Percentiles rank a stretch among this genome's conserved stretches.
These are phyloP conservation scores for Hyaloraphidium curvatum DNA, from an alignment of 192 early-diverging fungal species.

Conservation along the genomic window DNA sequence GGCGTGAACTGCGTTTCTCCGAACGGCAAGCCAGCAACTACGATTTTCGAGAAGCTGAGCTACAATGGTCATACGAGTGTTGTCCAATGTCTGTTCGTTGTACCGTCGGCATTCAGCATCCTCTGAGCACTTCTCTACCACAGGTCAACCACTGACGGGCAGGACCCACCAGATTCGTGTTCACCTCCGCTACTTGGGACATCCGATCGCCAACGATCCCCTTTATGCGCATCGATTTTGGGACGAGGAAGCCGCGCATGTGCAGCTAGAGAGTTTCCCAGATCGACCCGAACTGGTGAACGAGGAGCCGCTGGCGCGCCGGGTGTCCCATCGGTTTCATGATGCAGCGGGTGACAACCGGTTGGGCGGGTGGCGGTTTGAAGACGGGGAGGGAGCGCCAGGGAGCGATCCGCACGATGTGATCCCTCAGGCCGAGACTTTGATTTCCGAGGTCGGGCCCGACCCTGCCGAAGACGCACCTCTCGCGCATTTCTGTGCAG, in stretches of 20 bases:
- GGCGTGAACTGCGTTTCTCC: conserved; percentile 69
- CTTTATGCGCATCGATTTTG: conserved; percentile 66
- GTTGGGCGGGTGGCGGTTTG: conserved; percentile 11
- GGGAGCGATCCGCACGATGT: conserved; percentile 3
- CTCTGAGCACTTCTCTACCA: neutral
- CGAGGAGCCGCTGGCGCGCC: too few relatives aligned
- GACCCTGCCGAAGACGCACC: conserved; percentile 1
- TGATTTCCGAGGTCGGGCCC: neutral
- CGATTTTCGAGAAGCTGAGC: conserved; percentile 46
- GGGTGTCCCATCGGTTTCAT: conserved; percentile 8
- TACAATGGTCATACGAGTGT: conserved; percentile 51
- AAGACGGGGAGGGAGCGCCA: neutral
- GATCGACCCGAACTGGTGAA: neutral
- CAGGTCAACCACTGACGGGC: conserved; percentile 62
- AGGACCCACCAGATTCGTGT: conserved; percentile 96
- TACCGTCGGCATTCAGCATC: neutral
- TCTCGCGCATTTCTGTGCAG: conserved; percentile 27
- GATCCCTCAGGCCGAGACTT: conserved; percentile 4
- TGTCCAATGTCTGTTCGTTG: conserved; percentile 33
- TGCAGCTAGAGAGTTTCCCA: neutral
- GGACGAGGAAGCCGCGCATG: conserved; percentile 35
- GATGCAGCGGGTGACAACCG: conserved; percentile 7
- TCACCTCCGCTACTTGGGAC: conserved; percentile 80
- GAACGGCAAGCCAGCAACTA: conserved; percentile 46
- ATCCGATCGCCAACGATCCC: conserved; percentile 90